Evolutionary conservation across 768 basidiomycete genomes (phyloP), one percentile per base, ranked within the genome.

Genomic region (Lactarius trivialis): DNA sequence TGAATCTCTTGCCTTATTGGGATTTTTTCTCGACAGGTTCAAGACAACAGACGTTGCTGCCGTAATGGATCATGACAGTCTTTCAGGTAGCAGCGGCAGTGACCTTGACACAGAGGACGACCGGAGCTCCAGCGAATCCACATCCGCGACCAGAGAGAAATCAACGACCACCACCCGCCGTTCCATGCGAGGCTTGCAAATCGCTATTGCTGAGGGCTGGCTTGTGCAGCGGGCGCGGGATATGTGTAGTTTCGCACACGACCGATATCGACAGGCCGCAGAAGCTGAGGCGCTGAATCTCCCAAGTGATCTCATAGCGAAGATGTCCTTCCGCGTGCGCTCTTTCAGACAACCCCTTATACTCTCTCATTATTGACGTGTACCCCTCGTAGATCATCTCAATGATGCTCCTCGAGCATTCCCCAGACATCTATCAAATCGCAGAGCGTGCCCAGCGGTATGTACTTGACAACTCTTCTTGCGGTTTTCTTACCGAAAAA

Each of bases 171-270:
- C 81, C n/a, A 65, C 68, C 36, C 80, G 82, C 34, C 78, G 77
- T 21, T 85, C 86, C 3, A 86, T 89, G 78, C 82, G 81, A 24
- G 87, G 86, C 4, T 74, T 87, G 37, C 86, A 89, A 69, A 71
- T 79, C 19, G 87, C 86, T 1, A 79, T 88, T 21, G 73, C 81
- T 1, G 87, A 89, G 70, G 88, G 88, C 1, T 90, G 87, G 87
- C 76, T 90, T 11, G 81, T 86, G 7, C 85, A 86, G 60, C 76
- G 85, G 54, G 87, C 85, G 4, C 76, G 87, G 37, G 87, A 89
- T 67, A 87, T 88, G 86, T 88, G 85, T 71, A 85, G 81, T 67
- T 88, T 88, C 71, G 76, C 85, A 4, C 87, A 90, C 71, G 87
- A 89, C 69, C 77, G 86, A 50, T 90, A 88, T 72, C 80, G 86